A percentile compares a stretch with the other conserved stretches of the same genome.
phyloP scores from a whole-genome alignment of 805 yeast genomes.

The Saccharomycopsis guyanensis region DNA sequence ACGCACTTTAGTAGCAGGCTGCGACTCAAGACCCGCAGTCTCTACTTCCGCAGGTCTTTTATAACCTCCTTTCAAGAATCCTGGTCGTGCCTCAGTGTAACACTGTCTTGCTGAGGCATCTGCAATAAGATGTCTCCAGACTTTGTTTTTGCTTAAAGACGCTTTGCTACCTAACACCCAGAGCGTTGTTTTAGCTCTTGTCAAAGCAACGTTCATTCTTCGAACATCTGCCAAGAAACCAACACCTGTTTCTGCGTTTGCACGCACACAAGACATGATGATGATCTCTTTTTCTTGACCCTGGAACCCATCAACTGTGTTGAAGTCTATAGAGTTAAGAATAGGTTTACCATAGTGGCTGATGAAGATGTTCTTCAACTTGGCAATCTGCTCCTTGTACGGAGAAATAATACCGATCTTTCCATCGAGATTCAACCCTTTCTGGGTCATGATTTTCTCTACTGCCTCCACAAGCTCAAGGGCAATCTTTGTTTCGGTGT shows the following conservation, averaged over 20 bases:
- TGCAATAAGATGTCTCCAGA: constrained; percentile 64
- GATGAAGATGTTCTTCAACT: constrained; percentile 49
- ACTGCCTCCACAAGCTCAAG: constrained; percentile 55
- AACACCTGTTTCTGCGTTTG: constrained; percentile 58
- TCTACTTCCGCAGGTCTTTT: background rate
- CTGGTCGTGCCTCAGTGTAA: constrained; percentile 19
- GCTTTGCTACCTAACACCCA: constrained; percentile 83
- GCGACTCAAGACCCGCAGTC: too few relatives aligned
- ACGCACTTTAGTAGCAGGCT: too few relatives aligned
- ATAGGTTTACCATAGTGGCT: constrained; percentile 57
- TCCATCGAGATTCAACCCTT: constrained; percentile 47
- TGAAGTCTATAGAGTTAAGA: constrained; percentile 67
- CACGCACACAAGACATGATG: constrained; percentile 92
- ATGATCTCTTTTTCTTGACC: constrained; percentile 96
- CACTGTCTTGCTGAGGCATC: constrained; percentile 51
- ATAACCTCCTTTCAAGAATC: constrained; percentile 12
- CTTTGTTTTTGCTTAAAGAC: constrained; percentile 55
- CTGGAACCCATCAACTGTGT: constrained; percentile 96
- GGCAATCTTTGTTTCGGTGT: constrained; percentile 65
- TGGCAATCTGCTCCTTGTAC: constrained; percentile 76
- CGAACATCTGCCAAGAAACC: constrained; percentile 89
- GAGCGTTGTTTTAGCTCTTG: constrained; percentile 85
- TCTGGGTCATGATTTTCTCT: constrained; percentile 38
- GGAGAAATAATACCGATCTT: constrained; percentile 90
- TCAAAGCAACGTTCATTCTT: constrained; percentile 95